Conservation (phyloP, 305 asterid genomes). For the Salvia sclarea region DNA sequence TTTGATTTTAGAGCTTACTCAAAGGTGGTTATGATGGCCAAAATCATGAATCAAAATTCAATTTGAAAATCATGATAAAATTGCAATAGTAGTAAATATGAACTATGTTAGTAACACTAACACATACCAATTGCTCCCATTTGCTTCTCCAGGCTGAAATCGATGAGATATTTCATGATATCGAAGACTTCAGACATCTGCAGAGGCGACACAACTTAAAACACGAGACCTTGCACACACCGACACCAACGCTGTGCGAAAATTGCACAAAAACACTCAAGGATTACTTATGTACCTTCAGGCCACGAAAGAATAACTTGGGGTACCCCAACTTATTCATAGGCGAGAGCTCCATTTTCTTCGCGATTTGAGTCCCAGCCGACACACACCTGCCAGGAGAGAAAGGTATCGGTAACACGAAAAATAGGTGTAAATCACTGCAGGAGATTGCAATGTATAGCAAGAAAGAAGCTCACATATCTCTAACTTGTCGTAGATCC, state of each 20-base stretch:
- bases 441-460: neutral
- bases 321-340: constrained; percentile 70
- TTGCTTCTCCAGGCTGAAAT: constrained; percentile 35
- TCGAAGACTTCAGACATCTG: constrained; percentile 63
- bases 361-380: constrained; percentile 41
- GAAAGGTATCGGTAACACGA: constrained; percentile 12
- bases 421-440: neutral
- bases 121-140: constrained; percentile 67
- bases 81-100: neutral
- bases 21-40: neutral
- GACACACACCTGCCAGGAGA: constrained; percentile 38
- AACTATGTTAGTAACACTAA: neutral
- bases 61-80: neutral
- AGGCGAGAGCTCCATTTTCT: constrained; percentile 46
- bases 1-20: neutral
- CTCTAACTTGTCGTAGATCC: constrained; percentile 33
- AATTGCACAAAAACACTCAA: neutral
- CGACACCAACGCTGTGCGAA: neutral
- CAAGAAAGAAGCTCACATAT: constrained; percentile 40
- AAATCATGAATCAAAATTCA: neutral
- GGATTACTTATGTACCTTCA: constrained; percentile 59
- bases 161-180: constrained; percentile 57
- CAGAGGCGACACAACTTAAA: neutral
- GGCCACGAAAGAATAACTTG: constrained; percentile 52
- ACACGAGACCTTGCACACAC: constrained; percentile 4